Conservation (phyloP, 2,329 filamentous ascomycete genomes). For the Fusarium keratoplasticum region DNA sequence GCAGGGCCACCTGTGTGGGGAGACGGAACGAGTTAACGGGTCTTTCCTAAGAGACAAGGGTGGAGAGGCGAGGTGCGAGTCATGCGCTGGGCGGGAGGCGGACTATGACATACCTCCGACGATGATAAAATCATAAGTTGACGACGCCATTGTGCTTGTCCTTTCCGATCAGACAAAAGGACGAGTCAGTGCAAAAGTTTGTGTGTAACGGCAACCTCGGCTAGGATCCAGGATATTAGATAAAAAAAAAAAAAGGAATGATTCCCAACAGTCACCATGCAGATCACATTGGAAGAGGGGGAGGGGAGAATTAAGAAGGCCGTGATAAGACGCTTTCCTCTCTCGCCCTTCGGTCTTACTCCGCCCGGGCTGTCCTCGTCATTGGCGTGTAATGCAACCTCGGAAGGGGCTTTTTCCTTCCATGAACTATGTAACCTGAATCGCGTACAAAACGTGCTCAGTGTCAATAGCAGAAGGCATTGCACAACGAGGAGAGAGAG, state of each 20-base stretch:
- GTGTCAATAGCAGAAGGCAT: neutral
- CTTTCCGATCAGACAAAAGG: neutral
- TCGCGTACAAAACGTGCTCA: neutral
- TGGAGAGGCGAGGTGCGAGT: neutral
- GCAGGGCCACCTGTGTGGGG: slow-evolving; percentile 60
- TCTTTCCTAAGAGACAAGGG: neutral
- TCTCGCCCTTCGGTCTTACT: neutral
- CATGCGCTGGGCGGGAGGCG: neutral
- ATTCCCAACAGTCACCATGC: neutral
- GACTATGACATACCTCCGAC: slow-evolving; percentile 35
- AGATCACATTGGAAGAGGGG: slow-evolving; percentile 10
- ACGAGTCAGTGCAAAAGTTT: neutral
- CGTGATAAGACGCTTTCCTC: neutral
- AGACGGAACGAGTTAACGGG: neutral
- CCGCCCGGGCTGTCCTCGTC: neutral
- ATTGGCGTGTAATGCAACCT: neutral
- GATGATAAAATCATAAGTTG: slow-evolving; percentile 35
- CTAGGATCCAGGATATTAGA: neutral
- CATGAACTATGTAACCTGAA: neutral
- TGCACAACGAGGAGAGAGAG: neutral
- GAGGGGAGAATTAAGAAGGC: neutral
- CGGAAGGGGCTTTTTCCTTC: neutral
- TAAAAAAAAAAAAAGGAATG: neutral
- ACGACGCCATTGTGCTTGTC: slow-evolving; percentile 9
- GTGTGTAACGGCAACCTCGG: neutral